phyloP scores from a whole-genome alignment of 371 early-diverging fungal species.

The Gilbertella persicaria region DNA sequence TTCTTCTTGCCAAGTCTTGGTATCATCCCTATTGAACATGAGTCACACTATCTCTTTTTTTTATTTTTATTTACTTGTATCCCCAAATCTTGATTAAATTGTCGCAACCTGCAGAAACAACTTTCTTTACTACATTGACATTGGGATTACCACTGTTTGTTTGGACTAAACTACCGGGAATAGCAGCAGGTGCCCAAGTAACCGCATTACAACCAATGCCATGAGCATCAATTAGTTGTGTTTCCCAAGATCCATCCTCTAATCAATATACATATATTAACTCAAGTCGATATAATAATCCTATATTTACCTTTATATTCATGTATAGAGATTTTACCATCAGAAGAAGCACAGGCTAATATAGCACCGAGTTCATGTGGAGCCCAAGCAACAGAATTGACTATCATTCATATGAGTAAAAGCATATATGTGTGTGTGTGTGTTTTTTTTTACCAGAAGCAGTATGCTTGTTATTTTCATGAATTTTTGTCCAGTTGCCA shows the following conservation, averaged over 20 bases:
- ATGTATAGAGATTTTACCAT: slow-evolving; percentile 90
- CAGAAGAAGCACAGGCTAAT: slow-evolving; percentile 94
- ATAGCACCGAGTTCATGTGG: slow-evolving; percentile 96
- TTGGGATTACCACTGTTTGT: slow-evolving; percentile 61
- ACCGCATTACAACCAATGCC: slow-evolving; percentile 93
- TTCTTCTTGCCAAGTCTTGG: slow-evolving; percentile 77
- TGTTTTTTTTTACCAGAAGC: slow-evolving; percentile 70
- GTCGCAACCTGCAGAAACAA: slow-evolving; percentile 96
- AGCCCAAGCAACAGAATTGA: slow-evolving; percentile 96
- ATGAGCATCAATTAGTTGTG: slow-evolving; percentile 80
- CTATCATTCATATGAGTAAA: background rate
- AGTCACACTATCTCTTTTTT: background rate
- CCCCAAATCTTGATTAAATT: slow-evolving; percentile 95
- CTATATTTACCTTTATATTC: slow-evolving; percentile 78
- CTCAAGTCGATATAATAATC: background rate
- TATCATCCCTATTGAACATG: slow-evolving; percentile 65
- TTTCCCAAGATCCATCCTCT: slow-evolving; percentile 87
- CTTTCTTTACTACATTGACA: slow-evolving; percentile 67
- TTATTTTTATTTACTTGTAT: slow-evolving; percentile 47
- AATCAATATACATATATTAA: background rate
- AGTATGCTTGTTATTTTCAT: slow-evolving; percentile 88
- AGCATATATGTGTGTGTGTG: background rate
- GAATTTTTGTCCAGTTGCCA: slow-evolving; percentile 83
- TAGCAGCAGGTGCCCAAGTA: slow-evolving; percentile 92
- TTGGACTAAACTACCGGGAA: slow-evolving; percentile 82